Conservation (phyloP, 768 basidiomycete genomes). For the Ramaria rubella region DNA sequence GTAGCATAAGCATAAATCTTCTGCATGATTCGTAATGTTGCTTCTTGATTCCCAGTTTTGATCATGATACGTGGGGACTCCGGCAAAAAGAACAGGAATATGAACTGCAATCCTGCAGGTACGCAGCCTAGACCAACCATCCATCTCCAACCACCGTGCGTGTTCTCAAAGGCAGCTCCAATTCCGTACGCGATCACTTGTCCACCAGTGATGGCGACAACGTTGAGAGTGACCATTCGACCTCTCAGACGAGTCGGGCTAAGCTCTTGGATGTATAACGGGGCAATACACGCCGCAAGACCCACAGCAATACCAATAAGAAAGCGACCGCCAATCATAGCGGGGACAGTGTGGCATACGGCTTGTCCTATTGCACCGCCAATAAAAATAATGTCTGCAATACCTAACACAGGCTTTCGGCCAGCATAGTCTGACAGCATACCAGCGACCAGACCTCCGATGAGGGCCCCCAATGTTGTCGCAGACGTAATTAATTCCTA, state of each 20-base stretch:
- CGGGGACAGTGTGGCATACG: constrained; percentile 60
- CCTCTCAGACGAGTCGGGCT: constrained; percentile 66
- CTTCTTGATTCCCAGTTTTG: constrained; percentile 42
- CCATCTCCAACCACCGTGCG: constrained; percentile 68
- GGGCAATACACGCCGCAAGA: constrained; percentile 69
- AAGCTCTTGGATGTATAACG: constrained; percentile 79
- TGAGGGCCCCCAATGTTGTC: constrained; percentile 69
- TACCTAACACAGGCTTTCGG: constrained; percentile 52
- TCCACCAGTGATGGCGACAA: constrained; percentile 74
- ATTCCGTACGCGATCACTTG: constrained; percentile 77
- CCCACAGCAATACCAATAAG: constrained; percentile 71
- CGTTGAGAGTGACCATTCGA: constrained; percentile 75
- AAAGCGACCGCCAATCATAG: constrained; percentile 72
- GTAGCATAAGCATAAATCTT: constrained; percentile 67
- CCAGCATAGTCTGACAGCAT: constrained; percentile 67
- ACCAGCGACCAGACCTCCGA: constrained; percentile 69
- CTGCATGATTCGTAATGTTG: constrained; percentile 44
- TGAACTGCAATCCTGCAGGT: constrained; percentile 58
- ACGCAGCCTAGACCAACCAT: constrained; percentile 75
- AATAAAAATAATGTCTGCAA: constrained; percentile 70
- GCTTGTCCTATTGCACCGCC: constrained; percentile 68
- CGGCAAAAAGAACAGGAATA: constrained; percentile 58
- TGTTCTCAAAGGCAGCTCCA: constrained; percentile 56
- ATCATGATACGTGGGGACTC: constrained; percentile 74
- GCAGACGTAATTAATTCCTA: constrained; percentile 78